Percentiles rank a stretch among this genome's conserved stretches.
phyloP scores from a whole-genome alignment of 495 filamentous ascomycete species.

The Aspergillus affinis region DNA sequence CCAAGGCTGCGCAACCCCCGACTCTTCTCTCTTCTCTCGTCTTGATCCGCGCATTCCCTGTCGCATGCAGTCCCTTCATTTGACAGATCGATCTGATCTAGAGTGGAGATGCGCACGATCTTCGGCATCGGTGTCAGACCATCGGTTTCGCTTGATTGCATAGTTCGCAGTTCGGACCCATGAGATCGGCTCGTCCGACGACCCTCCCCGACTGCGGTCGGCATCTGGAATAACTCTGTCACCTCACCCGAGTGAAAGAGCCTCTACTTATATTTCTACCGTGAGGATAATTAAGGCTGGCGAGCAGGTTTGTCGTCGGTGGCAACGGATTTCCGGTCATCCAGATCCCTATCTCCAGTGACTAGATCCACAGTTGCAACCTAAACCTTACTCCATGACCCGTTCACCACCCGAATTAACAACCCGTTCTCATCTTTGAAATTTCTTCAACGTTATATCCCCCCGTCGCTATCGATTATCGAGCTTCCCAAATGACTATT shows the following conservation, averaged over 20 bases:
- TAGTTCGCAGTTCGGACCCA: background rate
- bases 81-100: background rate
- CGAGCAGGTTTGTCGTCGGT: background rate
- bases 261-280: background rate
- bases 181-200: background rate
- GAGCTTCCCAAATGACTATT: background rate
- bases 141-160: background rate
- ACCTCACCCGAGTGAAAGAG: background rate
- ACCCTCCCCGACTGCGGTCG: too few species aligned
- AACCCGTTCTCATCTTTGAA: background rate
- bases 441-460: background rate
- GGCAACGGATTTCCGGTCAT: background rate
- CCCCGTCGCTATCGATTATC: background rate
- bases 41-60: slow-evolving; percentile 7
- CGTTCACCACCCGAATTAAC: too few species aligned
- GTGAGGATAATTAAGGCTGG: background rate
- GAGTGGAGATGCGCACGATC: background rate
- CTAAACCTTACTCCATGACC: background rate
- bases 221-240: too few species aligned
- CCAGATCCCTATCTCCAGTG: background rate
- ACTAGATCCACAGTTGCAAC: background rate
- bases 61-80: background rate
- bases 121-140: background rate
- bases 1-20: background rate
- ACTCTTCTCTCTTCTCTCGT: slow-evolving; percentile 22